phyloP scores from a whole-genome alignment of 2,329 filamentous ascomycete genomes.

The Venturia effusa region DNA sequence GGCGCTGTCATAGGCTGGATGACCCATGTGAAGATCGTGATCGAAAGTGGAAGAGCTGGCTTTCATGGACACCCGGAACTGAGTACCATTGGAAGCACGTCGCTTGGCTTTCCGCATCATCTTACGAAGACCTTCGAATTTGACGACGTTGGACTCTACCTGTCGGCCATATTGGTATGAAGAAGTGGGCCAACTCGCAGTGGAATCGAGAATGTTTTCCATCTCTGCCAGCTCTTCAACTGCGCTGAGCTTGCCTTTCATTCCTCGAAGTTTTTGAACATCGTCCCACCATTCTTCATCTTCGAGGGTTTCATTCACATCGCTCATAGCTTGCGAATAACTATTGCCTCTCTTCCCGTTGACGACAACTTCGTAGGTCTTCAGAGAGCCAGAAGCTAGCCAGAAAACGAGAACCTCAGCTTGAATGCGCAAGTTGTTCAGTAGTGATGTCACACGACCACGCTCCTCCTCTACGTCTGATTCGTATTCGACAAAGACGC shows the following conservation, averaged over 20 bases:
- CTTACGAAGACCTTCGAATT: constrained; percentile 47
- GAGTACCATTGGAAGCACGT: constrained; percentile 25
- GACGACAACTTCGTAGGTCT: constrained; percentile 60
- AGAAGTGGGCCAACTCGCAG: constrained; percentile 40
- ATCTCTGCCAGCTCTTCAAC: constrained; percentile 36
- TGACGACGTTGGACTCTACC: constrained; percentile 1
- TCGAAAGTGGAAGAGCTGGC: constrained; percentile 5
- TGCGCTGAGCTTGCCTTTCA: constrained; percentile 20
- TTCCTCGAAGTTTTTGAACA: constrained; percentile 39
- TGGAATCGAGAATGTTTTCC: constrained; percentile 31
- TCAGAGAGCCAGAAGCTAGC: constrained; percentile 60
- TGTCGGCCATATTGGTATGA: constrained; percentile 3
- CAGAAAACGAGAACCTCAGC: constrained; percentile 73
- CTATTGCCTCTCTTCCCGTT: constrained; percentile 47
- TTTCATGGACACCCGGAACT: not conserved
- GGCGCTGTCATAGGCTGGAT: constrained; percentile 12
- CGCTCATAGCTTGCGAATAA: constrained; percentile 44
- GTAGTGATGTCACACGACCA: constrained; percentile 57
- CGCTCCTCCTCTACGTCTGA: constrained; percentile 71
- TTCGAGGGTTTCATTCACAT: constrained; percentile 55
- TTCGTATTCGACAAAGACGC: constrained; percentile 85
- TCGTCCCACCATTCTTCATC: constrained; percentile 79
- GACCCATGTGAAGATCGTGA: not conserved
- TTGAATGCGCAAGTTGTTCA: constrained; percentile 73
- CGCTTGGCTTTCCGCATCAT: constrained; percentile 51